Base-by-base conservation (phyloP, 2,329 filamentous ascomycete genomes). In the Colletotrichum liriopes region DNA sequence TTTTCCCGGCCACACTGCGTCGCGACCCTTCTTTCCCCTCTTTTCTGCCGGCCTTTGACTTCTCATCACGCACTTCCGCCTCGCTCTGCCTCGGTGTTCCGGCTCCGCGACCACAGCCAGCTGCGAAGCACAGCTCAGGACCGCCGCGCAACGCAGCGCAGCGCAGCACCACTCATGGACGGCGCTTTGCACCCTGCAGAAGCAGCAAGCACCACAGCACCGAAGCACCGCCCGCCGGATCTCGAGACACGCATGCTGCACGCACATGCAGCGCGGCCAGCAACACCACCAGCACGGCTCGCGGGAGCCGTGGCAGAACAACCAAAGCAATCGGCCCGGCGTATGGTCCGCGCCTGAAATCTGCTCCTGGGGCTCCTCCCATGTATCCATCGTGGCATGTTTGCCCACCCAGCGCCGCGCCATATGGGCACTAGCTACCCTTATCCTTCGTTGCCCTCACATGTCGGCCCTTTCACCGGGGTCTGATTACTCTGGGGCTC, bases 351-450 rank as follows among this genome's bases (percentile, higher is more conserved):
- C 35, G 23, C 29, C 39, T 18, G 49, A 35, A 45, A 29, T 52
- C 51, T 52, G 20, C 64, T 59, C 54, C 37, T 39, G 26, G 26
- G 0, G 0, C 39, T 47, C 49, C 37, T 20, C 47, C 37, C 37
- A 26, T 32, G 65, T 39, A 52, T 63, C 68, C 68, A 68, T 71
- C 68, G 58, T 71, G 65, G 59, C 9, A 68, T 64, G 69, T 54
- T 63, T 69, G 69, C 65, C 59, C 69, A 72, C 69, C 29, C 58
- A 41, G 4, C 37, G 29, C 59, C 65, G 55, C 52, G 52, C 69
- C 65, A 69, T 32, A n/a, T 62, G 45, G 52, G 43, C 45, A 41
- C 58, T 32, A 43, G 37, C 64, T 62, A 45, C 41, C 58, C 64
- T 61, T 58, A 51, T 71, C 58, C 23, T 45, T 29, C 64, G 51